Percentiles rank a stretch among this genome's conserved stretches.
Evolutionary conservation across 768 basidiomycete genomes (phyloP).

Genomic region (Cubamyces lactineus): DNA sequence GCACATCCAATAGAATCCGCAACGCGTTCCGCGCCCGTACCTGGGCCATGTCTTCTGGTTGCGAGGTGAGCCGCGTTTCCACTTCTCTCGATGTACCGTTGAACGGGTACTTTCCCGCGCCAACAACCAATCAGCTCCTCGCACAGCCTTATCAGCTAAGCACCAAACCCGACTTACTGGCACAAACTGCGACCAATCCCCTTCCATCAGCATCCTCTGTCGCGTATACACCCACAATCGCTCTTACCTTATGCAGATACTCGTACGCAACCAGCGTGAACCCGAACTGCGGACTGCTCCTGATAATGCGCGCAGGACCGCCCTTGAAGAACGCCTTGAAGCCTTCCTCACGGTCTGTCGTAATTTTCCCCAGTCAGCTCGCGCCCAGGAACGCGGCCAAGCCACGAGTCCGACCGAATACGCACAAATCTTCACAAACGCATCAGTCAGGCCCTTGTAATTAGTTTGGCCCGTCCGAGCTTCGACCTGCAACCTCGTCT

Average conservation of each 20-base stretch:
- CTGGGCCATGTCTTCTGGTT: conserved; percentile 82
- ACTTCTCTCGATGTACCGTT: conserved; percentile 66
- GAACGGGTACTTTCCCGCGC: conserved; percentile 73
- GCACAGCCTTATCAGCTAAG: conserved; percentile 22
- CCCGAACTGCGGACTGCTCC: conserved; percentile 93
- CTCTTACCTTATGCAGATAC: conserved; percentile 63
- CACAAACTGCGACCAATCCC: conserved; percentile 28
- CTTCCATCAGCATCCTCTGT: conserved; percentile 11
- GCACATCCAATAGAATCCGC: conserved; percentile 87
- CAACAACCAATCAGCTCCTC: conserved; percentile 27
- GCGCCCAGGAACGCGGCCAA: not conserved
- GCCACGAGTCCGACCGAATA: conserved; percentile 21
- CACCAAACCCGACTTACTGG: conserved; percentile 29
- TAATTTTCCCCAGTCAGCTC: not conserved
- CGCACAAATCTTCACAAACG: conserved; percentile 88
- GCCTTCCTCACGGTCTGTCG: conserved; percentile 83
- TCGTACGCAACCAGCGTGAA: conserved; percentile 87
- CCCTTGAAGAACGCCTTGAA: conserved; percentile 91
- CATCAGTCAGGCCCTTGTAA: conserved; percentile 90
- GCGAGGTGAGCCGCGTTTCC: conserved; percentile 70
- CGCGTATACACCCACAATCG: conserved; percentile 37
- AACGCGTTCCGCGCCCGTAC: conserved; percentile 94
- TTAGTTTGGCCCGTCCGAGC: conserved; percentile 87
- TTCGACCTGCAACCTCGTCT: conserved; percentile 95
- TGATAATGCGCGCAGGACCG: conserved; percentile 82